A percentile compares a stretch with the other conserved stretches of the same genome.
These are phyloP conservation scores for Globisporangium canariense DNA, from an alignment of 352 stramenopile genomes.

Conservation along the genomic window DNA sequence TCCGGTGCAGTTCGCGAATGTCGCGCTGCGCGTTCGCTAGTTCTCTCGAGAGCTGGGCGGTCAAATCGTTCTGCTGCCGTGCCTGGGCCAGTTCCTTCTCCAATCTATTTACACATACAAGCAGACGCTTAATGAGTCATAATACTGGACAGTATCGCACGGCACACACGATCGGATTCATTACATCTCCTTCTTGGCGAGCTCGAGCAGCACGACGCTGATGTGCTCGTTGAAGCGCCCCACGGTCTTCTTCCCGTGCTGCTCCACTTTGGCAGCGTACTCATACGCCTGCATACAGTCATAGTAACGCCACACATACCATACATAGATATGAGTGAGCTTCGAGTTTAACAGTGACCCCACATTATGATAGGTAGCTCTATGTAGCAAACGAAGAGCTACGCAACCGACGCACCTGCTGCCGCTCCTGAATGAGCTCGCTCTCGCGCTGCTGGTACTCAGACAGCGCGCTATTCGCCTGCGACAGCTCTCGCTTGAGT, in stretches of 20 bases:
- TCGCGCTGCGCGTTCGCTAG: conserved; percentile 65
- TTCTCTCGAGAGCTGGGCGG: conserved; percentile 58
- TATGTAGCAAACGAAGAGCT: background rate
- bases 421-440: conserved; percentile 53
- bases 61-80: conserved; percentile 53
- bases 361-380: too few relatives aligned
- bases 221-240: conserved; percentile 49
- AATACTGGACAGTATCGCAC: background rate
- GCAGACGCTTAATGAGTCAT: too few relatives aligned
- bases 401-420: conserved; percentile 33
- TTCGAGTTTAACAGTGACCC: too few relatives aligned
- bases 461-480: conserved; percentile 26
- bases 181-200: conserved; percentile 64
- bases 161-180: background rate
- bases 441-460: conserved; percentile 62
- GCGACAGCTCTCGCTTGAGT: conserved; percentile 34
- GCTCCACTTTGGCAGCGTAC: conserved; percentile 45
- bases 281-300: conserved; percentile 42
- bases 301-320: background rate
- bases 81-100: conserved; percentile 58
- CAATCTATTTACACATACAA: conserved; percentile 28
- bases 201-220: conserved; percentile 44
- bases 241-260: conserved; percentile 41
- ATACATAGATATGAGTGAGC: background rate
- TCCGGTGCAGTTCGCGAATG: conserved; percentile 66